Evolutionary conservation across 768 basidiomycete species (phyloP).

Genomic region (Rhodotorula sphaerocarpa): DNA sequence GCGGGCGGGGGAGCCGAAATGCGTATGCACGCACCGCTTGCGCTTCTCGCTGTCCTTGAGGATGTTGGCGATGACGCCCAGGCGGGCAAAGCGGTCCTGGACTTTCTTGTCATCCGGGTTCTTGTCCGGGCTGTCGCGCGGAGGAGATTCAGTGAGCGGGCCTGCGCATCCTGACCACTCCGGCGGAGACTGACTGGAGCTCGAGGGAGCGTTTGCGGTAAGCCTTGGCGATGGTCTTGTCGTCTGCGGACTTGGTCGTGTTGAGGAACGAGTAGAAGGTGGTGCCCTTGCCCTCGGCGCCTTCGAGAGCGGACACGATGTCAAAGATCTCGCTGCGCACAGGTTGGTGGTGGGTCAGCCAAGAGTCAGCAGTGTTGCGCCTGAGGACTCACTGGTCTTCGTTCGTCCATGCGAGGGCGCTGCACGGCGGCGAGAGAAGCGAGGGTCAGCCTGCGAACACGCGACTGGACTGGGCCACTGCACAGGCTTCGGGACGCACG

Average conservation of each 20-base stretch:
- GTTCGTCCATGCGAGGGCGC: conserved; percentile 34
- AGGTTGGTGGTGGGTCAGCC: no score
- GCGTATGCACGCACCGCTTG: conserved; percentile 10
- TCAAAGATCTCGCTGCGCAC: conserved; percentile 38
- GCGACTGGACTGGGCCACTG: no score
- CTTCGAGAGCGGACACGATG: conserved; percentile 37
- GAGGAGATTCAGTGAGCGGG: not conserved
- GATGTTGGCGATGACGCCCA: conserved; percentile 77
- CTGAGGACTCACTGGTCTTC: conserved; percentile 37
- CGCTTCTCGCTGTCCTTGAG: conserved; percentile 58
- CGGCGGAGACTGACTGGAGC: conserved; percentile 72
- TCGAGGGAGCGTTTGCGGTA: conserved; percentile 84
- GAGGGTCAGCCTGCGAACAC: no score
- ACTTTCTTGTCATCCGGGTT: conserved; percentile 64
- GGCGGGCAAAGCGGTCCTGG: conserved; percentile 82
- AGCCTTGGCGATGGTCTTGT: conserved; percentile 72
- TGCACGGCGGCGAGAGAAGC: not conserved
- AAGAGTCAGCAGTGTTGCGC: no score
- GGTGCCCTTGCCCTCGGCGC: conserved; percentile 63
- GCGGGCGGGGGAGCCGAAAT: no score
- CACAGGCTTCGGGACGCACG: no score
- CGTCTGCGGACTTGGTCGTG: conserved; percentile 63
- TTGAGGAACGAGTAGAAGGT: conserved; percentile 93
- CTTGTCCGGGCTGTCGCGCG: conserved; percentile 72
- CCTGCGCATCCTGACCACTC: not conserved